Base-by-base conservation (phyloP, 1,284 basidiomycete genomes). In the Malassezia arunalokei region DNA sequence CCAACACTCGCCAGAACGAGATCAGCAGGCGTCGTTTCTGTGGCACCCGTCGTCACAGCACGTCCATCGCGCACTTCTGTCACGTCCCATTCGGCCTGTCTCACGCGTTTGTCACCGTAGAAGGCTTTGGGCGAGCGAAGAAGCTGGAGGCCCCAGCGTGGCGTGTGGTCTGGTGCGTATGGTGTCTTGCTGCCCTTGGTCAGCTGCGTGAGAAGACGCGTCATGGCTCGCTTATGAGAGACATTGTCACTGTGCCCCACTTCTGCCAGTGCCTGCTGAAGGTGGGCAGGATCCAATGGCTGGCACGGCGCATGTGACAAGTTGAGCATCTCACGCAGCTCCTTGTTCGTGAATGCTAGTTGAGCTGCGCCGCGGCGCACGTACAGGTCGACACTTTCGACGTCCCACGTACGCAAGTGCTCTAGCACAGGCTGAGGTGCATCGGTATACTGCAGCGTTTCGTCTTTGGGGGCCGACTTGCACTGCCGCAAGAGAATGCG, bases 311-410 rank as follows among this genome's bases (percentile, higher is more conserved):
- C 81, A 39, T 83, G 80, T 1, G 82, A 78, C 12, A 96, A 80
- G 42, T 80, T 80, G 61, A 89, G 81, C 79, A 96, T 81, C 76
- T 98, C 92, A 27, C 92, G 78, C 3, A 95, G 78, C 74, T 98
- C 94, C 75, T 96, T 96, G 43, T 86, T 85, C 1, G 90, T 92
- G 69, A 92, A 95, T 0, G 89, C 85, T 0, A 88, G 85, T 71
- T 96, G 85, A 3, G 84, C 79, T 0, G 88, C 88, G 0, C 91
- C 92, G 12, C 92, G 79, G 37, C 94, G 77, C 0, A 83, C 92
- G 29, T 92, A 78, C 42, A 94, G 84, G 12, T 83, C 83, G 28
- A 99, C 84, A 47, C 86, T 82, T 59, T 80, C 76, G 20, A 98
- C 80, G 29, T 61, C 59, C 8, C 83, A 86, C 4, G 76, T 74